Evolutionary conservation across 176 grass and related monocot genomes (phyloP).

Genomic region (Bolboschoenus planiculmis): DNA sequence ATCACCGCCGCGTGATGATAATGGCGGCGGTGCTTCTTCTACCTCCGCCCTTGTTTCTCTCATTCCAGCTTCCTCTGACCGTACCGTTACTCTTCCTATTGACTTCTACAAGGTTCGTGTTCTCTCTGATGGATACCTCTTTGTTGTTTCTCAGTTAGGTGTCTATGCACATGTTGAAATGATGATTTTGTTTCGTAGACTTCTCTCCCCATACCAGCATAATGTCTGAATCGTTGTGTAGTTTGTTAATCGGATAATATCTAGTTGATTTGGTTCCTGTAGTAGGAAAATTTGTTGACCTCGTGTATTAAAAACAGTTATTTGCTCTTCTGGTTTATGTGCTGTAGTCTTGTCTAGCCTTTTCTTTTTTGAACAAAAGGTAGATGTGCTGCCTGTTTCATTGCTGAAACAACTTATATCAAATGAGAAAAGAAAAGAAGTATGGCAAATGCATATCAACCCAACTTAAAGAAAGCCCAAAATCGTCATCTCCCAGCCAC

Average conservation of each 20-base stretch:
- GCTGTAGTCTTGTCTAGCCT: not conserved
- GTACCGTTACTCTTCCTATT: constrained; percentile 50
- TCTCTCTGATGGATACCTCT: not conserved
- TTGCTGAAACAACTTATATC: not conserved
- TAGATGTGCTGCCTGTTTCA: not conserved
- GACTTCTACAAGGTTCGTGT: constrained; percentile 76
- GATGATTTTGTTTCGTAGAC: not conserved
- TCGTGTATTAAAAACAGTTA: too few species aligned
- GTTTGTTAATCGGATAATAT: not conserved
- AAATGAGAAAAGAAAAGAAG: too few species aligned
- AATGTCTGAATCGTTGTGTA: not conserved
- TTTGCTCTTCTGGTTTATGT: too few species aligned
- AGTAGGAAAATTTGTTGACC: too few species aligned
- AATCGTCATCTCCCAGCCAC: too few species aligned
- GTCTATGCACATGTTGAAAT: too few species aligned
- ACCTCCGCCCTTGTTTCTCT: constrained; percentile 41
- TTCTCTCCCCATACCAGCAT: not conserved
- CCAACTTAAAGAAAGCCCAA: too few species aligned
- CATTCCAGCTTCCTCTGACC: constrained; percentile 46
- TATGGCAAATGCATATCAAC: too few species aligned
- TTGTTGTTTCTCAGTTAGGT: not conserved
- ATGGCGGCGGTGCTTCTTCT: not conserved
- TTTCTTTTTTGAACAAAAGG: not conserved
- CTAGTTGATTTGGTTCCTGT: too few species aligned
- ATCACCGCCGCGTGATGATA: constrained; percentile 14